Base-by-base conservation (phyloP, 2,329 filamentous ascomycete genomes). In the Cercospora janseana region DNA sequence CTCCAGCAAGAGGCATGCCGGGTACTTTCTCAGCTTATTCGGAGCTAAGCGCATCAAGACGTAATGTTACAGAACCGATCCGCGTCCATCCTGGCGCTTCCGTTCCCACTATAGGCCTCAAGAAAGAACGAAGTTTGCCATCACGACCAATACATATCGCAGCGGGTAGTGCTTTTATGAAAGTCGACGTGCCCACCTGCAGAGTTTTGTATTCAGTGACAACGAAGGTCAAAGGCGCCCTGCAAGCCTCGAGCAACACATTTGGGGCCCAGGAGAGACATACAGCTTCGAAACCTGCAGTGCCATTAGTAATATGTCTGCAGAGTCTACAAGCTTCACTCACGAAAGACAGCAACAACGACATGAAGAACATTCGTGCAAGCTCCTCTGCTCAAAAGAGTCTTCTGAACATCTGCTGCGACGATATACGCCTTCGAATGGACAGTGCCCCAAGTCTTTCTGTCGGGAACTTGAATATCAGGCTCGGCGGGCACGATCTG, bases 21-120 rank as follows among this genome's bases (percentile, higher is more conserved):
- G 74, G 74, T 0, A 69, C 73, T 0, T 77, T 76, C 56, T 76
- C 74, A 0, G 66, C 69, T 18, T 75, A 77, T 56, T 73, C 73
- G 2, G 69, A 75, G 32, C 64, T 69, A 21, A 69, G 68, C 32
- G 51, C 52, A 12, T 58, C 52, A 18, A 38, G 46, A n/a, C 46
- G 51, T 32, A 27, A 47, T 24, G 51, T 35, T 13, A 21, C 44
- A 16, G 26, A 28, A 3, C 52, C 54, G 10, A 28, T 51, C 7
- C 38, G 47, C 18, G 26, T 37, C 3, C 54, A 53, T 28, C 13
- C 28, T 29, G 46, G 44, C 23, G 52, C 46, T 35, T 29, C 31
- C 21, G 20, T 51, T 15, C 46, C 46, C 28, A n/a, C n/a, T n/a
- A n/a, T n/a, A n/a, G n/a, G n/a, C n/a, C n/a, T n/a, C n/a, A n/a